phyloP scores from a whole-genome alignment of 2,329 filamentous ascomycete species.

The Epichloe gansuensis region DNA sequence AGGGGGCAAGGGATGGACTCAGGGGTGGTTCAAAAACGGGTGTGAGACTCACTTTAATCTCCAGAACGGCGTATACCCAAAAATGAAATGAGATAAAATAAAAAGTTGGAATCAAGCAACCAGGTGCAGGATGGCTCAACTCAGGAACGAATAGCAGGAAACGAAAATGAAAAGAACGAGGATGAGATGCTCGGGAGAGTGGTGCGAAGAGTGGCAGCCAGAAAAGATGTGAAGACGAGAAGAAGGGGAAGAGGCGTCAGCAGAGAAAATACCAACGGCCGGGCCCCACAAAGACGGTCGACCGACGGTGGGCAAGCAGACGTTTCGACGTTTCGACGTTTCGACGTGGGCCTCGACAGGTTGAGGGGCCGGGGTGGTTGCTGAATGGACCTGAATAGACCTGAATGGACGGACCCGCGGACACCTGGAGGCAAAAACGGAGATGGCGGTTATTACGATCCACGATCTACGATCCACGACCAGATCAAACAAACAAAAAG shows the following conservation, averaged over 20 bases:
- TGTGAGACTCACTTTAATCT: conserved; percentile 25
- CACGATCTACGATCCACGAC: no score
- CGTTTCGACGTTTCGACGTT: not conserved
- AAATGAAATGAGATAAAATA: not conserved
- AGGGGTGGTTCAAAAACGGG: conserved; percentile 4
- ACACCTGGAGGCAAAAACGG: not conserved
- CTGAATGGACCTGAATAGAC: not conserved
- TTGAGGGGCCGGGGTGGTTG: not conserved
- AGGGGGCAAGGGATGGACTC: conserved; percentile 14
- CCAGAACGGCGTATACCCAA: conserved; percentile 9
- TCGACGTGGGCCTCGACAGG: conserved; percentile 1
- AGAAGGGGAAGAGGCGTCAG: not conserved
- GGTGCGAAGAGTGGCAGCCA: not conserved
- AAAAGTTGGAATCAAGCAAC: not conserved
- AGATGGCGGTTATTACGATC: not conserved
- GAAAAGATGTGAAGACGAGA: not conserved
- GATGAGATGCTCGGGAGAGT: conserved; percentile 1
- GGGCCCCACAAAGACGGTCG: conserved; percentile 1
- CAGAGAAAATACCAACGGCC: conserved; percentile 3
- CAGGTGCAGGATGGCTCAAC: not conserved
- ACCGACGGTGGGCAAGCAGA: conserved; percentile 2
- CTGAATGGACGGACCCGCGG: no score
- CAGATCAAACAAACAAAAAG: no score
- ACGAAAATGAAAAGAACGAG: not conserved
- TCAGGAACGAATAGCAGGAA: not conserved